Evolutionary conservation across 345 rosid species (phyloP), one percentile per base, ranked within the genome.

Genomic region (Euclidium syriacum): DNA sequence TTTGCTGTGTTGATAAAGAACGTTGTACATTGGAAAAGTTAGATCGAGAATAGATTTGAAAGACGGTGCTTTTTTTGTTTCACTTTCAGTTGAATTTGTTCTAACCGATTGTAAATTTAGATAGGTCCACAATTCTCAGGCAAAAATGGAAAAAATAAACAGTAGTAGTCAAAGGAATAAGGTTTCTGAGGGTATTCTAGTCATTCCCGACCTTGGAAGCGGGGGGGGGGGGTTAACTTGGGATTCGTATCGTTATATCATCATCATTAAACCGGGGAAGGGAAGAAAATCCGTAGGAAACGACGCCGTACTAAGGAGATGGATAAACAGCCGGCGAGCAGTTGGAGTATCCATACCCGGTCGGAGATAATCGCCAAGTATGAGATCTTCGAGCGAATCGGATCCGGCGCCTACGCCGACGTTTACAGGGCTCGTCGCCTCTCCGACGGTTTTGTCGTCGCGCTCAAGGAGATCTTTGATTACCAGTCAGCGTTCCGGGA

Each of bases 281-380:
- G 48, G 26, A 1, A 44, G 33, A 29, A 41, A 6, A 55, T 46
- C 24, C 33, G 25, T 5, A 10, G 2, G 1, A 54, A 58, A 50
- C 61, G 68, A 43, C 68, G 22, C 14, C 73, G 73, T 34, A 18
- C 9, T 8, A 35, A 16, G 16, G 43, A 35, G 10, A 83, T 81
- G 89, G 84, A 77, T 50, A 65, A 71, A 4, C 75, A 67, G 6
- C 66, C 80, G 51, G 76, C 85, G 54, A 94, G 87, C 77, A 94
- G 99, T 75, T 90, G 97, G 97, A 90, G 99, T 81, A 94, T 94
- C 82, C 88, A 90, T 72, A 84, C 86, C 60, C 95, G 97, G 6
- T 73, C 79, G 49, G 95, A 90, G 75, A 83, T 94, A 53, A 79
- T 79, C 47, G 81, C 96, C 58, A 90, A 85, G 81, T 94, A 87